Base-by-base conservation (phyloP, 805 yeast species). In the Debaryomyces hansenii region DNA sequence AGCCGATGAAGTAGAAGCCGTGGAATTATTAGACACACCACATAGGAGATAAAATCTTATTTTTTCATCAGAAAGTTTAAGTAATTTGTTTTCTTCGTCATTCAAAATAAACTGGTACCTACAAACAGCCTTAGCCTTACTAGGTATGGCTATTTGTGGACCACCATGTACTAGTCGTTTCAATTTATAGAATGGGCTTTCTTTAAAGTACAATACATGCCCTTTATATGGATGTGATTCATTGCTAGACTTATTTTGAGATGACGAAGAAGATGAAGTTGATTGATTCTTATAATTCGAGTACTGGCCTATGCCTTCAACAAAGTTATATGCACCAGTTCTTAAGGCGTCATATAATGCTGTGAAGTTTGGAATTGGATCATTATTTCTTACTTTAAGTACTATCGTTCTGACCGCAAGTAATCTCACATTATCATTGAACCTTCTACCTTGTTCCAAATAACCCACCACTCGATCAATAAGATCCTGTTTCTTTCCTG, bases 401-500 rank as follows among this genome's bases (percentile, higher is more conserved):
- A 82, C 73, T 12, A 82, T 49, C 27, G 74, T 66, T 29, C 73
- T 66, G 12, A 80, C 59, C 1, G 83, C 74, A 37, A 70, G 59
- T 20, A 82, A 61, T 44, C 79, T 66, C 39, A 74, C 70, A 5
- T 60, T 55, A 44, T 76, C 79, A 16, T 68, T 62, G n/a, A 59
- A 55, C 3, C 68, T 58, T 29, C 59, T 55, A 1, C 82, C 82
- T 37, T 66, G 69, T 24, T 66, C 65, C 32, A 83, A 52, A 52
- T 69, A 77, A n/a, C 64, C 66, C 41, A 67, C 59, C 5, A 88
- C 62, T 29, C 90, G 70, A 31, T 79, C 82, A 44, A 76, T 75
- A 11, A 87, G 63, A 29, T 79, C 85, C 16, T 76, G 74, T 62
- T 88, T 89, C 33, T 82, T 67, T 1, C 94, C 95, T 5, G 74